Evolutionary conservation across 179 eudicot genomes (phyloP).

Genomic region (Silene coronaria): DNA sequence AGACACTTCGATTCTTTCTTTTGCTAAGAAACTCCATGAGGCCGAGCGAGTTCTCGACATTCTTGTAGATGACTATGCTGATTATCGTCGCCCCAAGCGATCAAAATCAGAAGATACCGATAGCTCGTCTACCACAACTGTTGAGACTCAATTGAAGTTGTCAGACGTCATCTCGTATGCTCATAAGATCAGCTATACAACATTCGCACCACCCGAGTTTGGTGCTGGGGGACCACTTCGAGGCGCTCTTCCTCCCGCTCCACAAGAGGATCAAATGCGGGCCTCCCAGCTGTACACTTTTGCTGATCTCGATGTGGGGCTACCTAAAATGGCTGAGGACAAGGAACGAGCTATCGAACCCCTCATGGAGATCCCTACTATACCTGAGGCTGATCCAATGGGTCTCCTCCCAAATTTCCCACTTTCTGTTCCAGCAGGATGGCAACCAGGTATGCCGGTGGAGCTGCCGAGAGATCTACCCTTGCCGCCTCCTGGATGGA

Average conservation of each 20-base stretch:
- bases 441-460: conserved; percentile 91
- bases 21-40: conserved; percentile 76
- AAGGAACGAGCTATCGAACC: conserved; percentile 57
- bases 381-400: conserved; percentile 33
- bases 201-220: conserved; percentile 95
- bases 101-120: conserved; percentile 43
- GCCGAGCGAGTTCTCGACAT: conserved; percentile 76
- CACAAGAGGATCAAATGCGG: conserved; percentile 93
- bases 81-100: conserved; percentile 70
- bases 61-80: conserved; percentile 85
- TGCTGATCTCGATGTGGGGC: conserved; percentile 74
- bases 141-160: conserved; percentile 59
- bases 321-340: conserved; percentile 54
- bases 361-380: conserved; percentile 39
- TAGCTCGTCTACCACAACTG: conserved; percentile 36
- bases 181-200: conserved; percentile 86
- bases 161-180: conserved; percentile 77
- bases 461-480: conserved; percentile 57
- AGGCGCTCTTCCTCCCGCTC: conserved; percentile 96
- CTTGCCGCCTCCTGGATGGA: conserved; percentile 87
- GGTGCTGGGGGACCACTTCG: conserved; percentile 88
- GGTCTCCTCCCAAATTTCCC: conserved; percentile 53
- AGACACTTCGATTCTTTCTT: conserved; percentile 62
- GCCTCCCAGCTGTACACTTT: conserved; percentile 77
- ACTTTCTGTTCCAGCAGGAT: conserved; percentile 67